These are phyloP conservation scores for Clavulina sp. DNA, from an alignment of 768 basidiomycete species.

Conservation along the genomic window DNA sequence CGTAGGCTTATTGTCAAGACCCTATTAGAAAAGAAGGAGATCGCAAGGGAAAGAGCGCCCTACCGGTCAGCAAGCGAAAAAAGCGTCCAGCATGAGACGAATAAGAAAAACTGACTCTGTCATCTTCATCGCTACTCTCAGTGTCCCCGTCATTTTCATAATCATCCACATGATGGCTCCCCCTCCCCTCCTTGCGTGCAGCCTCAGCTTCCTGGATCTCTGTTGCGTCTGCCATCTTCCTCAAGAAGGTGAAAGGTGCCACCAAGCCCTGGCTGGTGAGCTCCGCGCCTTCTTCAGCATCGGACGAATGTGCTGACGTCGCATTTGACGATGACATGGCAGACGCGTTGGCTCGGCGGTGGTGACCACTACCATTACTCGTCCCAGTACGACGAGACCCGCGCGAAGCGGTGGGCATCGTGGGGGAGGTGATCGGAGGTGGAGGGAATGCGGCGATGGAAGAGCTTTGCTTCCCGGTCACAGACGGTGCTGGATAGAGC, in stretches of 20 bases:
- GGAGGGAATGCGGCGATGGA: too few species aligned
- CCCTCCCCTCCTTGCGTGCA: neutral
- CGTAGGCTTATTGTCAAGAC: too few species aligned
- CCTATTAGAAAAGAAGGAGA: too few species aligned
- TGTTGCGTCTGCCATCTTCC: conserved; percentile 2
- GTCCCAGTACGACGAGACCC: too few species aligned
- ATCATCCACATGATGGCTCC: neutral
- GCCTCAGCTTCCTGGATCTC: too few species aligned
- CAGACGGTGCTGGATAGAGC: too few species aligned
- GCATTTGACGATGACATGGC: conserved; percentile 43
- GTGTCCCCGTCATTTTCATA: neutral
- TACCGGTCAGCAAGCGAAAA: neutral
- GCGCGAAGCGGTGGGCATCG: too few species aligned
- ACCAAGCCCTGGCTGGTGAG: conserved; percentile 66
- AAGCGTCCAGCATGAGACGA: neutral
- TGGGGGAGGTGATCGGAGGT: too few species aligned
- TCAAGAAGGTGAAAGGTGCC: conserved; percentile 63
- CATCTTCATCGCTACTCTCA: neutral
- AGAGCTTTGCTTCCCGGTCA: too few species aligned
- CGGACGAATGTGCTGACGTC: conserved; percentile 67
- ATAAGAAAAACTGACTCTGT: conserved; percentile 2
- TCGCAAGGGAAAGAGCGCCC: neutral
- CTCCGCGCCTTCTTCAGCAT: conserved; percentile 47
- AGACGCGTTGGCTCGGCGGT: too few species aligned
- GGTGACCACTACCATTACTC: too few species aligned